Evolutionary conservation across 176 grass and related monocot species (phyloP).

Genomic region (Zea luxurians): DNA sequence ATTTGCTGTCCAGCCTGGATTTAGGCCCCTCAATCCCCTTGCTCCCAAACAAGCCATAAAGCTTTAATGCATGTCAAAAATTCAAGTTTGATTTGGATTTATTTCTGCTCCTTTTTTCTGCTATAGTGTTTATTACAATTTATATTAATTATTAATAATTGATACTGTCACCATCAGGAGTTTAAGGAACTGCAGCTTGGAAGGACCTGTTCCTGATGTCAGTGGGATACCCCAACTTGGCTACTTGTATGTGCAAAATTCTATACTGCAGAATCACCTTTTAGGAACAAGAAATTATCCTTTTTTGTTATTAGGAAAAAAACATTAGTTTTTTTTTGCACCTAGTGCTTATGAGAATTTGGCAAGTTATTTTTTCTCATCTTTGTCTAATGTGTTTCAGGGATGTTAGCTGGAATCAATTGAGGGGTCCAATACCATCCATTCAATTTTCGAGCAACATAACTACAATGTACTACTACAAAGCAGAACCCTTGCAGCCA

Average conservation of each 20-base stretch:
- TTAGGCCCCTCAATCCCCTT: too few species aligned
- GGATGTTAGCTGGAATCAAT: conserved; percentile 78
- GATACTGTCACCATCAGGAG: conserved; percentile 51
- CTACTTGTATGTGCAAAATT: conserved; percentile 58
- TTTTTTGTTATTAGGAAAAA: conserved; percentile 22
- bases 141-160: conserved; percentile 19
- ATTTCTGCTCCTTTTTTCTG: background rate
- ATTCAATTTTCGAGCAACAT: conserved; percentile 56
- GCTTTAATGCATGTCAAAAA: background rate
- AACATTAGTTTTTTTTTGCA: background rate
- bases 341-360: conserved; percentile 25
- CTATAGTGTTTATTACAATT: conserved; percentile 1
- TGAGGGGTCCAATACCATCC: conserved; percentile 60
- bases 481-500: conserved; percentile 1
- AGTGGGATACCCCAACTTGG: conserved; percentile 63
- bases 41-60: conserved; percentile 3
- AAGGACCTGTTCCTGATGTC: conserved; percentile 60
- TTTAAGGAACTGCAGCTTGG: conserved; percentile 82
- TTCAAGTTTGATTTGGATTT: conserved; percentile 9
- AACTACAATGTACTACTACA: conserved; percentile 56
- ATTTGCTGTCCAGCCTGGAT: too few species aligned
- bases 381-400: conserved; percentile 46
- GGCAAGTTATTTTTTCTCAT: conserved; percentile 7
- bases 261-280: conserved; percentile 12
- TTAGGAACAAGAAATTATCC: background rate